Conservation (phyloP, 352 stramenopile genomes). For the Ophiocytium majus region DNA sequence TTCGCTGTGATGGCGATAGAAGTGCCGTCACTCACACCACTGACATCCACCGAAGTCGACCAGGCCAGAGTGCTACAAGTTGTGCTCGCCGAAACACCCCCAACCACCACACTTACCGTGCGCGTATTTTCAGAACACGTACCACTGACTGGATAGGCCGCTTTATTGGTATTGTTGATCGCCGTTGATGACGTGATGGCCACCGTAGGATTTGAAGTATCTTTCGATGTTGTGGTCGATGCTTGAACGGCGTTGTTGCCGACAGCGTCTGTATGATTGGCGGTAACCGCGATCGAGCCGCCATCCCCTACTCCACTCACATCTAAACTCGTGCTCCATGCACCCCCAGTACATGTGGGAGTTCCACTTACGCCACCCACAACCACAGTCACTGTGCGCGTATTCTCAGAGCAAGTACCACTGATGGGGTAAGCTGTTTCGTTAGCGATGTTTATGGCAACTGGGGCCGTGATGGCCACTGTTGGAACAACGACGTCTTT, state of each 20-base stretch:
- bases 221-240: background rate
- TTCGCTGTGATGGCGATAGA: background rate
- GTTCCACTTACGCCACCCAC: background rate
- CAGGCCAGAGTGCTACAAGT: background rate
- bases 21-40: background rate
- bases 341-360: background rate
- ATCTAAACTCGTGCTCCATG: background rate
- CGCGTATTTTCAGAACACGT: background rate
- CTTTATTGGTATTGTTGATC: background rate
- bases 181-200: background rate
- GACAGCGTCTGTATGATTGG: background rate
- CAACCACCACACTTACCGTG: background rate
- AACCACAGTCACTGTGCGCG: background rate
- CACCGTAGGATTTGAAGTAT: constrained; percentile 9
- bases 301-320: background rate
- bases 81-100: background rate
- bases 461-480: background rate
- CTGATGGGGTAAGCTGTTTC: background rate
- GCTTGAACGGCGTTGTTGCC: background rate
- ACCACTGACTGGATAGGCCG: background rate
- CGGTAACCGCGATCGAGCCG: background rate
- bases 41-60: constrained; percentile 2
- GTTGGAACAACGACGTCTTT: background rate
- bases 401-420: background rate
- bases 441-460: background rate